phyloP scores from a whole-genome alignment of 305 asterid species.

The Galium porrigens region DNA sequence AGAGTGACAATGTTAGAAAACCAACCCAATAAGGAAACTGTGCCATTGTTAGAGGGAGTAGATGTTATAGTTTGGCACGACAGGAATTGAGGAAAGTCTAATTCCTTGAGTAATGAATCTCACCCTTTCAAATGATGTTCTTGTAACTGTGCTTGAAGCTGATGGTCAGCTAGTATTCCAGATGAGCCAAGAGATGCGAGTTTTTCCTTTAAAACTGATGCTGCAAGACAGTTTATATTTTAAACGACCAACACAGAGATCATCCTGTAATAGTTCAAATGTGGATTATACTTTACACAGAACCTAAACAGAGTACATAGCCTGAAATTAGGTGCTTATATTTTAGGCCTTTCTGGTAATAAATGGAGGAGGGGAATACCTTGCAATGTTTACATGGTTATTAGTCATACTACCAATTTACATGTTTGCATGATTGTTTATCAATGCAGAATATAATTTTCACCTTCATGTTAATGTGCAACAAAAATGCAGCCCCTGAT shows the following conservation, averaged over 20 bases:
- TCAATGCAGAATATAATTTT: background rate
- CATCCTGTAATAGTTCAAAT: conserved; percentile 2
- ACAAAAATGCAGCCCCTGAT: background rate
- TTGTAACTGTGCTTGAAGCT: conserved; percentile 93
- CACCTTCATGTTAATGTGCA: background rate
- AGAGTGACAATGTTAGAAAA: no score
- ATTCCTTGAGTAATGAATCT: conserved; percentile 17
- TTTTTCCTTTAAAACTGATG: conserved; percentile 89
- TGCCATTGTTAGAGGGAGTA: no score
- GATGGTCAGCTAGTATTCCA: conserved; percentile 98
- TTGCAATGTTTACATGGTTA: background rate
- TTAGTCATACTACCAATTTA: background rate
- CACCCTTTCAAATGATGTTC: conserved; percentile 95
- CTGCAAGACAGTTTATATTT: conserved; percentile 34
- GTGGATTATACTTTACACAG: background rate
- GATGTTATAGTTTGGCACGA: background rate
- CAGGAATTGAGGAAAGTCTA: background rate
- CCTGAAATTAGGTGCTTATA: background rate
- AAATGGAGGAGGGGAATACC: background rate
- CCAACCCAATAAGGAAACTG: no score
- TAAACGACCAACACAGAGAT: conserved; percentile 5
- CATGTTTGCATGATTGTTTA: background rate
- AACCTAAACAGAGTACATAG: background rate
- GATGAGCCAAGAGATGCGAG: conserved; percentile 94
- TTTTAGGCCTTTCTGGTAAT: background rate